phyloP scores from a whole-genome alignment of 2,329 filamentous ascomycete species.

The Penicillium sp. region DNA sequence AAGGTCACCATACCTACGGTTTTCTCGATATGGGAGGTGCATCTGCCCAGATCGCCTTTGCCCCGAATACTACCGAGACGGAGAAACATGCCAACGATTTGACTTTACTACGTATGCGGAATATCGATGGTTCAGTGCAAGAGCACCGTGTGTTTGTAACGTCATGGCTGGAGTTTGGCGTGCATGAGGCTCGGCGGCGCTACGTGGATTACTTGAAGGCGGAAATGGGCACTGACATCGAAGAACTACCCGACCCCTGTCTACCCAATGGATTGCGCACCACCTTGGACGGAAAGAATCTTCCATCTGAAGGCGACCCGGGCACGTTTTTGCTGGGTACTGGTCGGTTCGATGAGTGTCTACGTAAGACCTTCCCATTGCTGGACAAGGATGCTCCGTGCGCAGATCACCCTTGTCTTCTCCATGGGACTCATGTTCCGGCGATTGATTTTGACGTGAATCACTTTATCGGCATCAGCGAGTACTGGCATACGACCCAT shows the following conservation, averaged over 20 bases:
- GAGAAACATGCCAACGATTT: constrained; percentile 86
- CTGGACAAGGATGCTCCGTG: constrained; percentile 87
- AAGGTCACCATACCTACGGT: constrained; percentile 89
- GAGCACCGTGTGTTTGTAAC: constrained; percentile 93
- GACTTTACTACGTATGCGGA: constrained; percentile 80
- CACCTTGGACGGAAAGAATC: constrained; percentile 64
- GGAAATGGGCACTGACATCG: constrained; percentile 56
- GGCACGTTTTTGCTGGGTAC: constrained; percentile 70
- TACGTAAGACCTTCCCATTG: constrained; percentile 76
- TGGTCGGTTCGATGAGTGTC: constrained; percentile 80
- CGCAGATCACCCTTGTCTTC: constrained; percentile 75
- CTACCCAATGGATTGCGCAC: constrained; percentile 74
- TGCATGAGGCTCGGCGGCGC: constrained; percentile 81
- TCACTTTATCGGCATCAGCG: constrained; percentile 94
- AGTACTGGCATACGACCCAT: constrained; percentile 98
- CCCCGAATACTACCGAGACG: constrained; percentile 86
- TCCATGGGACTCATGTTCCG: constrained; percentile 88
- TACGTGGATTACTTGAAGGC: constrained; percentile 77
- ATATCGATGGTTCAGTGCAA: constrained; percentile 68
- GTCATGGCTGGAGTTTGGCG: constrained; percentile 96
- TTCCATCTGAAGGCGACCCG: constrained; percentile 40
- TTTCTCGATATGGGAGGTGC: constrained; percentile 98
- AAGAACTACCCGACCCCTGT: constrained; percentile 85
- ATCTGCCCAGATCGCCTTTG: constrained; percentile 96
- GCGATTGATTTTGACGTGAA: constrained; percentile 97